Conservation (phyloP, 352 stramenopile species). For the Globisporangium ultimum region DNA sequence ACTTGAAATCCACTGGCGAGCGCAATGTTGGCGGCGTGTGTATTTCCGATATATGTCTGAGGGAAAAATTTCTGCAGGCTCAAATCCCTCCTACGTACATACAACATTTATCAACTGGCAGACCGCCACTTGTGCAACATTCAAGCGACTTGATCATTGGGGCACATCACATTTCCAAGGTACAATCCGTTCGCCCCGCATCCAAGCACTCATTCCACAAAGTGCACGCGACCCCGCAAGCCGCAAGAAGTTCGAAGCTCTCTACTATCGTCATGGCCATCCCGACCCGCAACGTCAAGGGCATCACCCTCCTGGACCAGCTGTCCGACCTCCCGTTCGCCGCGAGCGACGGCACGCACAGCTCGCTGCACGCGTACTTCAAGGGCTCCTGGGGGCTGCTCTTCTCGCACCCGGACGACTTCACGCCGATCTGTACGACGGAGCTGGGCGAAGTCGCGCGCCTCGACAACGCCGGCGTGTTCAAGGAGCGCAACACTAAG, state of each 20-base stretch:
- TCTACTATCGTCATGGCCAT: constrained; percentile 4
- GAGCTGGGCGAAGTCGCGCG: constrained; percentile 87
- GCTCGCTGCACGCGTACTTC: constrained; percentile 59
- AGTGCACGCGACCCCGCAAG: constrained; percentile 1
- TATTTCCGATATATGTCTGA: no score
- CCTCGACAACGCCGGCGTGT: constrained; percentile 76
- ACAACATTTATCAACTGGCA: no score
- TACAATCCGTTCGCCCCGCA: no score
- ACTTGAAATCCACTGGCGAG: no score
- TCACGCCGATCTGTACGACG: constrained; percentile 91
- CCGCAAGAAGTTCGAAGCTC: background rate
- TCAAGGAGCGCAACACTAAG: constrained; percentile 76
- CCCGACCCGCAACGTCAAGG: constrained; percentile 10
- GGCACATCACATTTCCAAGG: no score
- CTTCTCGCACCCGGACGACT: constrained; percentile 88
- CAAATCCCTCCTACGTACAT: no score
- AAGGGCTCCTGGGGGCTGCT: constrained; percentile 55
- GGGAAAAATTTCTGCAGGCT: no score
- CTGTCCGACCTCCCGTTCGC: background rate
- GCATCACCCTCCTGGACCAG: constrained; percentile 4
- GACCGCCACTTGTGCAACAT: no score
- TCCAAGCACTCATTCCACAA: constrained; percentile 5
- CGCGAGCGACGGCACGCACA: constrained; percentile 46
- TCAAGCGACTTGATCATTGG: no score
- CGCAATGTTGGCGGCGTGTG: no score